Evolutionary conservation across 192 early-diverging fungal species (phyloP).

Genomic region (Borealophlyctis nickersoniae): DNA sequence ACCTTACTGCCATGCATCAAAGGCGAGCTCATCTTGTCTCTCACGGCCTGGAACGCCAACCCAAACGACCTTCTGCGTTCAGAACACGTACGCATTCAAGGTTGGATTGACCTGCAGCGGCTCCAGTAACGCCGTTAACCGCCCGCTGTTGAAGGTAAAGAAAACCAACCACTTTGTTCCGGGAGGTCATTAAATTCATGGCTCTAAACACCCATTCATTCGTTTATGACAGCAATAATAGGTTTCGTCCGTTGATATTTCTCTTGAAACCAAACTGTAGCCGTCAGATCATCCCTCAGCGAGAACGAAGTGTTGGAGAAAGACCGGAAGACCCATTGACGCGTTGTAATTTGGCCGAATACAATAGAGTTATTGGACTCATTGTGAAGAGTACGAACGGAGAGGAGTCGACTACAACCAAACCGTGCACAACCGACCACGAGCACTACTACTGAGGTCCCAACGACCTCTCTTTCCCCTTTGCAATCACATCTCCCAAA

Average conservation of each 20-base stretch:
- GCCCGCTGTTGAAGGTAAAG: slow-evolving; percentile 60
- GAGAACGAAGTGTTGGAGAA: slow-evolving; percentile 52
- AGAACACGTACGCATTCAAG: slow-evolving; percentile 64
- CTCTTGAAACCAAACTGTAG: slow-evolving; percentile 55
- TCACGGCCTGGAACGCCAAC: too few relatives aligned
- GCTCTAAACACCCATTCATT: neutral
- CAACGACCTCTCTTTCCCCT: too few relatives aligned
- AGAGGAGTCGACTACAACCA: too few relatives aligned
- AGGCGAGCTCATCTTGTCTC: too few relatives aligned
- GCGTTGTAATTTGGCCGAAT: slow-evolving; percentile 33
- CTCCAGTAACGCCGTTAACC: slow-evolving; percentile 70
- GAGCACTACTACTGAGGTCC: too few relatives aligned
- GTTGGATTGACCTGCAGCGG: slow-evolving; percentile 78
- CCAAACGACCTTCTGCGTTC: too few relatives aligned
- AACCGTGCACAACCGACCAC: too few relatives aligned
- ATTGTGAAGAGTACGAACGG: too few relatives aligned
- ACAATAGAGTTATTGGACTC: too few relatives aligned
- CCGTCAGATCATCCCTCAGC: slow-evolving; percentile 45
- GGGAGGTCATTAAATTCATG: neutral
- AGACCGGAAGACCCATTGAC: slow-evolving; percentile 51
- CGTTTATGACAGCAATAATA: slow-evolving; percentile 32
- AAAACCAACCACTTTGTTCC: slow-evolving; percentile 25
- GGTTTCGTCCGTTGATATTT: slow-evolving; percentile 51
- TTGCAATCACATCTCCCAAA: too few relatives aligned
- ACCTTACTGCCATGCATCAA: too few relatives aligned